Conservation (phyloP, 257 asterid genomes). For the Salvia splendens region DNA sequence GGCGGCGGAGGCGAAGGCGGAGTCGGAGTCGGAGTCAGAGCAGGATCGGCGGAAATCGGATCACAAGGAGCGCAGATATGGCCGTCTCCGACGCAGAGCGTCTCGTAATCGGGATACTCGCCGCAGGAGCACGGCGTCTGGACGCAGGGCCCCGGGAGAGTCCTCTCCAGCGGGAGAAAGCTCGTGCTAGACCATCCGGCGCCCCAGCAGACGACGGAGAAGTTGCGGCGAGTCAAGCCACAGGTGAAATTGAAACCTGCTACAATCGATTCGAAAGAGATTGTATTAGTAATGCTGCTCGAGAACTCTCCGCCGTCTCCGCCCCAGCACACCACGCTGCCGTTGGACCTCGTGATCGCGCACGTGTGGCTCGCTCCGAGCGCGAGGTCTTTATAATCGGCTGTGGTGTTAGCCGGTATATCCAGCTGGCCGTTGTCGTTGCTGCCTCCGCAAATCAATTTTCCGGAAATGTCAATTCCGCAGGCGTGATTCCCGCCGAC, state of each 20-base stretch:
- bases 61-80: slow-evolving; percentile 82
- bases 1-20: slow-evolving; percentile 38
- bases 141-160: slow-evolving; percentile 81
- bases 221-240: slow-evolving; percentile 68
- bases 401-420: slow-evolving; percentile 46
- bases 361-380: slow-evolving; percentile 76
- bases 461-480: slow-evolving; percentile 52
- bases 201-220: slow-evolving; percentile 89
- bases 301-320: slow-evolving; percentile 42
- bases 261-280: slow-evolving; percentile 69
- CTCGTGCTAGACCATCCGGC: slow-evolving; percentile 55
- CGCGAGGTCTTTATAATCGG: slow-evolving; percentile 54
- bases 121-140: slow-evolving; percentile 58
- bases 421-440: slow-evolving; percentile 58
- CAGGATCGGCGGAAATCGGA: slow-evolving; percentile 29
- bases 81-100: slow-evolving; percentile 71
- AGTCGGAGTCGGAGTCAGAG: slow-evolving; percentile 23
- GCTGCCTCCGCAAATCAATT: slow-evolving; percentile 66
- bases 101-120: slow-evolving; percentile 60
- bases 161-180: slow-evolving; percentile 52
- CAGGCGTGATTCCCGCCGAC: slow-evolving; percentile 81
- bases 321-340: slow-evolving; percentile 88
- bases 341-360: slow-evolving; percentile 56
- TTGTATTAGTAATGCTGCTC: slow-evolving; percentile 31
- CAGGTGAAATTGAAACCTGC: slow-evolving; percentile 78